These are phyloP conservation scores for Wakefieldia striispora DNA, from an alignment of 768 basidiomycete species.

Conservation along the genomic window DNA sequence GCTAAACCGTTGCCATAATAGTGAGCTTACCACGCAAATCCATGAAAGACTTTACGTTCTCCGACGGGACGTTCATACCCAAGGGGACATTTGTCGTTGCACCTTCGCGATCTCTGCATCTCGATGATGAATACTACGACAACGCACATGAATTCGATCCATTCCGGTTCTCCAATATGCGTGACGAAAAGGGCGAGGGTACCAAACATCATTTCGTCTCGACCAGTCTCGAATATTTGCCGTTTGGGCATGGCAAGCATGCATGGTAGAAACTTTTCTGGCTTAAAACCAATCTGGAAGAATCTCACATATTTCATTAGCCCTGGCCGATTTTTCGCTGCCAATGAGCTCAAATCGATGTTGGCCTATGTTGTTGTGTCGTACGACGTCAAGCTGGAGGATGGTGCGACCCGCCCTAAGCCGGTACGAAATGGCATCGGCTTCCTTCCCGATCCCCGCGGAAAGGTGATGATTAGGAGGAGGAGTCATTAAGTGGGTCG, in stretches of 20 bases:
- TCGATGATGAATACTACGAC: constrained; percentile 26
- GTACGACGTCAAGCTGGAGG: constrained; percentile 10
- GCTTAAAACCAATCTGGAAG: no score
- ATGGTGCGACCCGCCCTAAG: neutral
- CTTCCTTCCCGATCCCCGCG: neutral
- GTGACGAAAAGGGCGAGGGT: constrained; percentile 33
- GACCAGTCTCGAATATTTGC: constrained; percentile 32
- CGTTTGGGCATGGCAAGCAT: constrained; percentile 36
- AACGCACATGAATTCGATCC: constrained; percentile 41
- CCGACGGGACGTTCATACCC: constrained; percentile 37
- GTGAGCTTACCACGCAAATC: constrained; percentile 33
- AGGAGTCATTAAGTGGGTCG: neutral
- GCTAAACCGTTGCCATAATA: neutral
- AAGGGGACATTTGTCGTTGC: constrained; percentile 29
- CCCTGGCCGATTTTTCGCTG: constrained; percentile 12
- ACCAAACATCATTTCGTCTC: constrained; percentile 36
- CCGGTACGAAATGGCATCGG: constrained; percentile 4
- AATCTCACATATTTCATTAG: neutral
- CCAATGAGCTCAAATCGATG: constrained; percentile 7
- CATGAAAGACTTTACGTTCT: constrained; percentile 33
- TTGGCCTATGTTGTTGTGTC: constrained; percentile 7
- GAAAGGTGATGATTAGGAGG: constrained; percentile 1
- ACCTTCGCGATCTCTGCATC: constrained; percentile 24
- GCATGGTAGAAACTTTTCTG: no score
- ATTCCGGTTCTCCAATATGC: constrained; percentile 44